phyloP scores from a whole-genome alignment of 768 basidiomycete species.

The Lentinula sp. region DNA sequence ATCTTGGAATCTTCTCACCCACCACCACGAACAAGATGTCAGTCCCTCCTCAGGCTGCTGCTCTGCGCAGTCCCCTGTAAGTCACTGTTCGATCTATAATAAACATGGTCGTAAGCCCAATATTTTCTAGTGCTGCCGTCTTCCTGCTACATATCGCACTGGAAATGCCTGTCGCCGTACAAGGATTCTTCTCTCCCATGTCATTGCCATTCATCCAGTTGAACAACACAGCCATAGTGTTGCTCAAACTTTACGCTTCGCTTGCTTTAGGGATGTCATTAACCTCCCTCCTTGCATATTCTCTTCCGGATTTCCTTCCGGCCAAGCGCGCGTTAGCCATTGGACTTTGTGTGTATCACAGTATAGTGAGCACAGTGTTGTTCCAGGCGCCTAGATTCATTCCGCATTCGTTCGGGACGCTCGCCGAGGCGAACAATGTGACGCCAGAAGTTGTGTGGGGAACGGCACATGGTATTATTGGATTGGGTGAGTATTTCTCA shows the following conservation, averaged over 20 bases:
- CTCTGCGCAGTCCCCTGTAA: conserved; percentile 1
- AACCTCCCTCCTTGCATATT: conserved; percentile 54
- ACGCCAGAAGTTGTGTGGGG: conserved; percentile 78
- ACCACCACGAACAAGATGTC: not conserved
- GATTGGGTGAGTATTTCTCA: conserved; percentile 29
- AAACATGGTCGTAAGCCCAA: too few species aligned
- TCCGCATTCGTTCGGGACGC: conserved; percentile 59
- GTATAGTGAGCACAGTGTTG: conserved; percentile 63
- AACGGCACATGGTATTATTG: conserved; percentile 61
- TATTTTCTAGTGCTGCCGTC: conserved; percentile 44
- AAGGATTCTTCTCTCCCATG: conserved; percentile 61
- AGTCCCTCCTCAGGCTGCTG: not conserved
- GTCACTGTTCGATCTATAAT: not conserved
- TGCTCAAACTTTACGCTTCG: conserved; percentile 75
- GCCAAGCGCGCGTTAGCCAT: conserved; percentile 83
- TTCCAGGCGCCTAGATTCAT: conserved; percentile 77
- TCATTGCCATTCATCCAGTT: conserved; percentile 71
- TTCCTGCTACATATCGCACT: conserved; percentile 79
- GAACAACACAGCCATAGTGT: conserved; percentile 74
- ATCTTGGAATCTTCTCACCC: not conserved
- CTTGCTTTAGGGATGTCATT: conserved; percentile 57
- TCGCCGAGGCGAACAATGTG: conserved; percentile 56
- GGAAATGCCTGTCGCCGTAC: conserved; percentile 72
- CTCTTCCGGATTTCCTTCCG: conserved; percentile 77
- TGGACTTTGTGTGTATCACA: conserved; percentile 72